Evolutionary conservation across 805 yeast genomes (phyloP).

Genomic region (Wickerhamomyces hampshirensis): DNA sequence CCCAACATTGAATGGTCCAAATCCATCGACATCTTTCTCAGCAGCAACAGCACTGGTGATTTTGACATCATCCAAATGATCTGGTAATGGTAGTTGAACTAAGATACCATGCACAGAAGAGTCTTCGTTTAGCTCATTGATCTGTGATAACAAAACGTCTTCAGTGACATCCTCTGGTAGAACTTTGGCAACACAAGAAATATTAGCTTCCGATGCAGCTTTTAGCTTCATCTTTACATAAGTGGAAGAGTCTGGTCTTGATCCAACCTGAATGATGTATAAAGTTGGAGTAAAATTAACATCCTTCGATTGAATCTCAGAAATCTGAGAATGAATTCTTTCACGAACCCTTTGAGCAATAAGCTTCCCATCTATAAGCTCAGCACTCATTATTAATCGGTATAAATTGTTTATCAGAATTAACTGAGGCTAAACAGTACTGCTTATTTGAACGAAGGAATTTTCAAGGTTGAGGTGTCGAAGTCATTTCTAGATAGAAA

Average conservation of each 20-base stretch:
- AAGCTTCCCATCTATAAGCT: conserved; percentile 55
- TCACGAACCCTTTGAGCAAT: conserved; percentile 50
- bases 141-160: conserved; percentile 50
- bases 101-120: conserved; percentile 78
- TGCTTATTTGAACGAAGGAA: too few relatives aligned
- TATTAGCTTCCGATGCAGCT: conserved; percentile 82
- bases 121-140: conserved; percentile 67
- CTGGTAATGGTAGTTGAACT: conserved; percentile 88
- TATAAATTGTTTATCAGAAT: too few relatives aligned
- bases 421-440: too few relatives aligned
- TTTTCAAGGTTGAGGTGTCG: neutral
- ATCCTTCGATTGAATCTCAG: conserved; percentile 34
- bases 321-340: conserved; percentile 47
- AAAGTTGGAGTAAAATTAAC: conserved; percentile 67
- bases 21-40: conserved; percentile 93
- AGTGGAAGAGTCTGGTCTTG: conserved; percentile 83
- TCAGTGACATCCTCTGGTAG: conserved; percentile 61
- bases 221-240: conserved; percentile 89
- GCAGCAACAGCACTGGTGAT: conserved; percentile 80
- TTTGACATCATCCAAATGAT: conserved; percentile 67
- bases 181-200: conserved; percentile 60
- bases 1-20: conserved; percentile 83
- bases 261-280: conserved; percentile 86
- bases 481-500: neutral
- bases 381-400: conserved; percentile 21